Conservation (phyloP, 768 basidiomycete genomes). For the Boletus pseudo-olivaceus region DNA sequence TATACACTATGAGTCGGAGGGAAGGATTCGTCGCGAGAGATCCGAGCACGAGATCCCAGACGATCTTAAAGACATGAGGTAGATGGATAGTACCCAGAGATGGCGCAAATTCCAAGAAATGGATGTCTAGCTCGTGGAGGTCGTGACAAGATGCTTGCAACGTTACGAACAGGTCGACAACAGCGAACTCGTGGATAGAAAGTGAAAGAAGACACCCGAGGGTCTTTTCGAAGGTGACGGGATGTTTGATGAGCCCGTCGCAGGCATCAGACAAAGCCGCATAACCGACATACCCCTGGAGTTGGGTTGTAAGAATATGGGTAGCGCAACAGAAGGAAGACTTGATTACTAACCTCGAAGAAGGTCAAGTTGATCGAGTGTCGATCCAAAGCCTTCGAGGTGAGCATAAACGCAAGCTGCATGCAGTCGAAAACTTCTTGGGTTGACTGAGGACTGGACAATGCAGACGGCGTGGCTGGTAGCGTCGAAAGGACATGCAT, state of each 20-base stretch:
- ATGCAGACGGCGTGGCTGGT: slow-evolving; percentile 27
- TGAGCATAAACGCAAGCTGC: slow-evolving; percentile 58
- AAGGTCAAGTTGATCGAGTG: slow-evolving; percentile 56
- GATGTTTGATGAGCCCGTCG: slow-evolving; percentile 45
- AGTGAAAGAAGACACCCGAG: slow-evolving; percentile 69
- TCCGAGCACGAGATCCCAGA: slow-evolving; percentile 49
- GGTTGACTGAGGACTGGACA: slow-evolving; percentile 32
- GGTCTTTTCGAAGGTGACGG: slow-evolving; percentile 47
- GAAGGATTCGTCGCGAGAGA: slow-evolving; percentile 33
- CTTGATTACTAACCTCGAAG: slow-evolving; percentile 55
- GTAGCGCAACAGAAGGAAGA: slow-evolving; percentile 26
- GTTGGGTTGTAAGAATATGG: neutral
- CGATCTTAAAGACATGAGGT: slow-evolving; percentile 57
- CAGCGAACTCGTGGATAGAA: slow-evolving; percentile 59
- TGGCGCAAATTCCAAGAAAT: slow-evolving; percentile 39
- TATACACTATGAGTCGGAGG: slow-evolving; percentile 54
- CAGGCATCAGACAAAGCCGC: slow-evolving; percentile 60
- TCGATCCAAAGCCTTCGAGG: slow-evolving; percentile 59
- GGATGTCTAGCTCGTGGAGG: slow-evolving; percentile 39
- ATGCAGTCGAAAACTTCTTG: slow-evolving; percentile 49
- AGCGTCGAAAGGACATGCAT: slow-evolving; percentile 70
- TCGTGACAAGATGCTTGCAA: slow-evolving; percentile 37
- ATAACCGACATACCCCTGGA: slow-evolving; percentile 52
- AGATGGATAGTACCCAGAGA: slow-evolving; percentile 50
- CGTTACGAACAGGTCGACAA: slow-evolving; percentile 51